phyloP scores from a whole-genome alignment of 2,329 filamentous ascomycete species.

The Sporothrix schenckii region DNA sequence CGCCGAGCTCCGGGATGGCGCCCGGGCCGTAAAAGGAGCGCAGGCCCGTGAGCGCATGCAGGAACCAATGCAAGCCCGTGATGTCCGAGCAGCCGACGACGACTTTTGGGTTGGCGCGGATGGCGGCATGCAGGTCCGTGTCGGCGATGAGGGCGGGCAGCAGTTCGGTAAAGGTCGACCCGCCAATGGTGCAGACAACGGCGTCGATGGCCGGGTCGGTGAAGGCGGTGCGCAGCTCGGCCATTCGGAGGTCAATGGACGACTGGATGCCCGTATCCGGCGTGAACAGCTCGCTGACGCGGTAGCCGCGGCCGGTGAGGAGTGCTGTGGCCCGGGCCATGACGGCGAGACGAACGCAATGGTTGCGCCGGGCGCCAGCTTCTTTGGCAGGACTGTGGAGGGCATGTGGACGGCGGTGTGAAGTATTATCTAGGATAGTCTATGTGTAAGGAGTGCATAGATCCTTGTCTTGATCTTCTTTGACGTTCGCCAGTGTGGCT shows the following conservation, averaged over 20 bases:
- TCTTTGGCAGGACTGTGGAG: background rate
- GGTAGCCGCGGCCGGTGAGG: background rate
- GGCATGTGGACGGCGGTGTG: background rate
- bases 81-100: constrained; percentile 3
- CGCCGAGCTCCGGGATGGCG: background rate
- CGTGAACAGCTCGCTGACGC: background rate
- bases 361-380: background rate
- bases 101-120: background rate
- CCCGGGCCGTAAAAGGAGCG: constrained; percentile 8
- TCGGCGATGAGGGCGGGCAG: constrained; percentile 4
- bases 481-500: no score
- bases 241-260: background rate
- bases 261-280: constrained; percentile 10
- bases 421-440: no score
- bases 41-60: background rate
- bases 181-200: constrained; percentile 11
- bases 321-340: background rate
- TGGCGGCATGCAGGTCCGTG: background rate
- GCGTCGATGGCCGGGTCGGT: constrained; percentile 6
- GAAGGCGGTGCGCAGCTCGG: background rate
- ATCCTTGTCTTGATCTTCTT: no score
- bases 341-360: constrained; percentile 15
- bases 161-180: background rate
- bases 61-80: constrained; percentile 1
- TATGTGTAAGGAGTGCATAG: no score